Conservation (phyloP, 1,284 basidiomycete genomes). For the Apiotrichum brassicae region DNA sequence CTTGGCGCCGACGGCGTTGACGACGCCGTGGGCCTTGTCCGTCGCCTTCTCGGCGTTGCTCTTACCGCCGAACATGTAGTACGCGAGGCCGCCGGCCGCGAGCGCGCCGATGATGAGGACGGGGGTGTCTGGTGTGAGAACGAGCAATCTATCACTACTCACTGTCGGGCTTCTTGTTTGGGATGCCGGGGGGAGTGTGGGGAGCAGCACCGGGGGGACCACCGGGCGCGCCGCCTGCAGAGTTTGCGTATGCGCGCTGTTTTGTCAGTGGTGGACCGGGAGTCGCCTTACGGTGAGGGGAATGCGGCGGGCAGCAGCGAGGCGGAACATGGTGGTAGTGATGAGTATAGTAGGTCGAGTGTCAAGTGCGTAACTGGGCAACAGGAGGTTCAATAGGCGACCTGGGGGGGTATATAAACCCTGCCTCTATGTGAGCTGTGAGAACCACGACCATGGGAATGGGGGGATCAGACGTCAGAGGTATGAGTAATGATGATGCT, state of each 20-base stretch:
- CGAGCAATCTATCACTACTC: background rate
- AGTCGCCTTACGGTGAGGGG: too few relatives aligned
- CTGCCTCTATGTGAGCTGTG: too few relatives aligned
- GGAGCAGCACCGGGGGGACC: background rate
- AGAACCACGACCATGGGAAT: too few relatives aligned
- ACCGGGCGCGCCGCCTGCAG: background rate
- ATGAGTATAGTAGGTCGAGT: too few relatives aligned
- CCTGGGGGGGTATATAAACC: too few relatives aligned
- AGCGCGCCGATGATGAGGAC: background rate
- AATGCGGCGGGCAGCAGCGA: too few relatives aligned
- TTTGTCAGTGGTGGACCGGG: background rate
- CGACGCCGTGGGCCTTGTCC: background rate
- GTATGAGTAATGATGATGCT: too few relatives aligned
- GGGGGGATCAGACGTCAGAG: too few relatives aligned
- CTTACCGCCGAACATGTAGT: background rate
- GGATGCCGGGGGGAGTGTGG: background rate
- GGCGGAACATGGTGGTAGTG: too few relatives aligned
- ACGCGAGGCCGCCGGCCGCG: background rate
- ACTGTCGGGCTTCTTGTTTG: background rate
- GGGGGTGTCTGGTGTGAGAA: background rate
- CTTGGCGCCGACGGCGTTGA: background rate
- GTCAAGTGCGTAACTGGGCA: too few relatives aligned
- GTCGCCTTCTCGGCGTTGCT: background rate
- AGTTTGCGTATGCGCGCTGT: background rate
- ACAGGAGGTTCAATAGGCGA: too few relatives aligned